Conservation (phyloP, 140 eudicot species). For the Eryngium alpinum region DNA sequence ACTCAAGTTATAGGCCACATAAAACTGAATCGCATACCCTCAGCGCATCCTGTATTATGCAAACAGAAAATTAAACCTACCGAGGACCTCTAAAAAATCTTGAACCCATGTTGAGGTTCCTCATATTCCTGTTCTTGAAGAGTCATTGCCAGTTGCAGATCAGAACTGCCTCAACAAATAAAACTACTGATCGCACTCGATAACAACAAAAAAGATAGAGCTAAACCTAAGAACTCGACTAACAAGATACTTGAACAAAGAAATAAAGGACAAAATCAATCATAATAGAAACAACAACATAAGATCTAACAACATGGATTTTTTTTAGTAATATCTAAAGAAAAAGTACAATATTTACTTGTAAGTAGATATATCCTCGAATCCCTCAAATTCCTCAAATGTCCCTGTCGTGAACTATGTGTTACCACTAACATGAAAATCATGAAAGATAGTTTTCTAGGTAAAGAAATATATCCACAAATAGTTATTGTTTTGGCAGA, state of each 20-base stretch:
- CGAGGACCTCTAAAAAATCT: constrained; percentile 78
- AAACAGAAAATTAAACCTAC: constrained; percentile 25
- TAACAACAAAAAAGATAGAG: not conserved
- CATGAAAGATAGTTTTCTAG: not conserved
- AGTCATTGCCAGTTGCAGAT: constrained; percentile 79
- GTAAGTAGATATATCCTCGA: constrained; percentile 1
- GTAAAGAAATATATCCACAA: not conserved
- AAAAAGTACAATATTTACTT: not conserved
- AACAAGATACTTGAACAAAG: not conserved
- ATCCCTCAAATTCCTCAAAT: constrained; percentile 71
- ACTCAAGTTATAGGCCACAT: not conserved
- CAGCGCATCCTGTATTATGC: not conserved
- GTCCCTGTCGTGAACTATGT: constrained; percentile 57
- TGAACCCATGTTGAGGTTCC: constrained; percentile 46
- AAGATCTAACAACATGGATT: no score
- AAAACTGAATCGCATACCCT: not conserved
- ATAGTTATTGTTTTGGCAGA: no score
- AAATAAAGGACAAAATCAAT: not conserved
- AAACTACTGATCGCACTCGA: not conserved
- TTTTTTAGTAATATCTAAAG: no score
- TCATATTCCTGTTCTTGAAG: constrained; percentile 89
- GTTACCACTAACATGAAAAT: constrained; percentile 76
- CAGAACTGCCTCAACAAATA: constrained; percentile 44
- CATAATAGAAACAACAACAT: not conserved
- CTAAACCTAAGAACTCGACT: not conserved